These are phyloP conservation scores for Alternaria incomplexa DNA, from an alignment of 2,329 filamentous ascomycete species.

Conservation along the genomic window DNA sequence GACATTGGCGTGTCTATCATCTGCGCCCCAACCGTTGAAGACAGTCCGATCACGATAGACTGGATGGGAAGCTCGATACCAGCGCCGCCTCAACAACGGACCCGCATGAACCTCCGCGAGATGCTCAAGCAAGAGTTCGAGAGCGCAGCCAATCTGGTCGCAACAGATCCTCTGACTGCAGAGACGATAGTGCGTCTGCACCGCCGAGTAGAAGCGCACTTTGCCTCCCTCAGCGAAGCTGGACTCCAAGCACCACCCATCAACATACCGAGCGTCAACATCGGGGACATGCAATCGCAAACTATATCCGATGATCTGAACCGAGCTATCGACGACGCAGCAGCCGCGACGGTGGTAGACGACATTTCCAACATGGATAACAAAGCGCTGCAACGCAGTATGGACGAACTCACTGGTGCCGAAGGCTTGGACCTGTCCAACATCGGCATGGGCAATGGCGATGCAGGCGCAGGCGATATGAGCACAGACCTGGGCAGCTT, in stretches of 20 bases:
- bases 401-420: conserved; percentile 37
- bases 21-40: conserved; percentile 64
- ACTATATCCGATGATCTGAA: conserved; percentile 39
- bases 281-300: conserved; percentile 35
- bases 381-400: conserved; percentile 40
- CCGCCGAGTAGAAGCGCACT: conserved; percentile 69
- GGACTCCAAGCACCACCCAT: conserved; percentile 33
- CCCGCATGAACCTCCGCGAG: conserved; percentile 64
- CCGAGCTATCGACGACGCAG: conserved; percentile 46
- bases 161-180: conserved; percentile 62
- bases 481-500: conserved; percentile 31
- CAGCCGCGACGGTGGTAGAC: conserved; percentile 39
- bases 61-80: conserved; percentile 42
- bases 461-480: conserved; percentile 27
- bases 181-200: conserved; percentile 69
- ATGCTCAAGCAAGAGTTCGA: conserved; percentile 65
- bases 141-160: conserved; percentile 63
- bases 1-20: conserved; percentile 74
- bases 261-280: conserved; percentile 35
- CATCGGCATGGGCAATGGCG: conserved; percentile 38
- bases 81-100: conserved; percentile 32
- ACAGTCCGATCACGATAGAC: conserved; percentile 44
- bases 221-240: conserved; percentile 45
- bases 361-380: conserved; percentile 40
- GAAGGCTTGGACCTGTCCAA: conserved; percentile 38